Conservation (phyloP, 352 stramenopile species). For the Thraustotheca clavata region DNA sequence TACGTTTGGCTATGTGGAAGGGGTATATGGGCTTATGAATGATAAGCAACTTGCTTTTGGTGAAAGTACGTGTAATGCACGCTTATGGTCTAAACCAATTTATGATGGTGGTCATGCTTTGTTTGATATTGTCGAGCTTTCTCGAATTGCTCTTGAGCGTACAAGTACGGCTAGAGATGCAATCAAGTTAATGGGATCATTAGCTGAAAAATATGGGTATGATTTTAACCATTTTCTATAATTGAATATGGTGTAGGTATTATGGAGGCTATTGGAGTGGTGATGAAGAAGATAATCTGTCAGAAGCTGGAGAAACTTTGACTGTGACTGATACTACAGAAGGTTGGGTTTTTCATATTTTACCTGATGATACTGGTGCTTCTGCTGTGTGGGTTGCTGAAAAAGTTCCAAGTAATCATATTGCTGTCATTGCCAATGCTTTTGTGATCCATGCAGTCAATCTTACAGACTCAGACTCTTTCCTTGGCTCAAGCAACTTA, state of each 20-base stretch:
- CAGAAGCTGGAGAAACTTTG: constrained; percentile 86
- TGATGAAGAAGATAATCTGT: constrained; percentile 29
- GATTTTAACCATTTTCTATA: not conserved
- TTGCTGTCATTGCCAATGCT: constrained; percentile 86
- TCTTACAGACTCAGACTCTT: constrained; percentile 63
- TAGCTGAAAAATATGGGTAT: constrained; percentile 89
- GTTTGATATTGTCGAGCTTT: constrained; percentile 83
- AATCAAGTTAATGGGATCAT: constrained; percentile 89
- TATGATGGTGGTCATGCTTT: constrained; percentile 72
- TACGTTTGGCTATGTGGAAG: constrained; percentile 77
- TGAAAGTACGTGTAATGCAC: constrained; percentile 69
- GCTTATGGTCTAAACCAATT: constrained; percentile 49
- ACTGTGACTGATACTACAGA: constrained; percentile 87
- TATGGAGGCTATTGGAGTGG: constrained; percentile 86
- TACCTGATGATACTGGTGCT: constrained; percentile 87
- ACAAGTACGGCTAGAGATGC: constrained; percentile 66
- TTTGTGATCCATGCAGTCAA: constrained; percentile 91
- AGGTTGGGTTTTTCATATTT: constrained; percentile 94
- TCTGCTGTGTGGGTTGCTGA: constrained; percentile 91
- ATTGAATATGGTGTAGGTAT: not conserved
- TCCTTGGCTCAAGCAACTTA: constrained; percentile 85
- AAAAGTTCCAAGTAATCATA: constrained; percentile 78
- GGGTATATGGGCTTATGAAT: constrained; percentile 76
- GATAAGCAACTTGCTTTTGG: constrained; percentile 75
- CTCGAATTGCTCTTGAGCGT: constrained; percentile 83